Evolutionary conservation across 2,329 filamentous ascomycete genomes (phyloP), one percentile per base, ranked within the genome.

Genomic region (Nothophoma quercina): DNA sequence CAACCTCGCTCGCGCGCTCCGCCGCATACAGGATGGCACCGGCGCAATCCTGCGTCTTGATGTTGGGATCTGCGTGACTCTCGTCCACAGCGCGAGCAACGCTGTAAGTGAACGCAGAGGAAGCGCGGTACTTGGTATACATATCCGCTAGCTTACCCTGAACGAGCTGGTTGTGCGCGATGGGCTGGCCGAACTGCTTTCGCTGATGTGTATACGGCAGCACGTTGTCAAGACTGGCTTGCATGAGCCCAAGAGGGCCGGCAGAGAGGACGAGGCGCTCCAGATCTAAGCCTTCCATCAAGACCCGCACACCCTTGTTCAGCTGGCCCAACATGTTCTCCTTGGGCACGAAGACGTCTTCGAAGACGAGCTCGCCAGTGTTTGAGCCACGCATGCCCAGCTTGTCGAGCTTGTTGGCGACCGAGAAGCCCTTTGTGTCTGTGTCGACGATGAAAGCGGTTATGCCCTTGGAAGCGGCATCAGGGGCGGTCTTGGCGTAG

Each of bases 361-460:
- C 92, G 63, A 98, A 96, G 49, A 93, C 84, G 19, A 98, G 84
- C 76, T 98, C 95, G 66, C 95, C 95, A 0, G 95, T 98, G 77
- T 97, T 97, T 63, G 90, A 95, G 53, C 95, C 95, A 51, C 95
- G 86, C 95, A 99, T 99, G 63, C 95, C 95, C 75, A 99, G 88
- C 79, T 99, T 98, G 81, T 98, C 93, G 15, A 98, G 86, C 77
- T 98, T 98, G 57, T 91, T 84, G 6, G 91, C 87, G 66, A 91
- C 93, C 58, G 86, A 89, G 79, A 97, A 98, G 34, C 95, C 93
- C 29, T 85, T 77, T 8, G 75, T 67, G 8, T 81, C 82, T 3
- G 83, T 85, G 63, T 96, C 88, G 30, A 98, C 90, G 26, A 99
- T 83, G 78, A 98, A 97, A 7, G 93, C 93, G 1, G 93, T 96